Percentiles rank a stretch among this genome's conserved stretches.
These are phyloP conservation scores for Protea cynaroides DNA, from an alignment of 164 flowering plant species.

Conservation along the genomic window DNA sequence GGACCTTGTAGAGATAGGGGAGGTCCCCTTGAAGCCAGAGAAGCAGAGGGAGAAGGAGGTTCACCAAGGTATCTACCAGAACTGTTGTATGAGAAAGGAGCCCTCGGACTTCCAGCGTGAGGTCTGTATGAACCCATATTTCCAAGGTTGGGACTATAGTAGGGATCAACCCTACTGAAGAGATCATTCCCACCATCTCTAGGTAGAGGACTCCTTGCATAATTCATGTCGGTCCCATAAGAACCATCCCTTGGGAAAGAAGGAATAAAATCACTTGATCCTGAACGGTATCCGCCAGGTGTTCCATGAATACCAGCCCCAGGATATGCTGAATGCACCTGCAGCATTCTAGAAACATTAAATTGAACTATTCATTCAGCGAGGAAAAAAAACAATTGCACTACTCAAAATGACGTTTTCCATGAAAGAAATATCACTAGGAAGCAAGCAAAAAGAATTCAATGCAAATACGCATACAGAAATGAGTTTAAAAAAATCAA, in stretches of 20 bases:
- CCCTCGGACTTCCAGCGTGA: conserved; percentile 11
- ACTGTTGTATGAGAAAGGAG: conserved; percentile 6
- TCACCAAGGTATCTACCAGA: conserved; percentile 6
- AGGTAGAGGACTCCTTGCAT: conserved; percentile 6
- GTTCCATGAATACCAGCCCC: conserved; percentile 10
- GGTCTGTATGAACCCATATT: conserved; percentile 4
- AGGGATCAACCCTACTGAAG: conserved; percentile 1
- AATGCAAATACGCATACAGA: too few species aligned
- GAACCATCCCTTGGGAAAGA: conserved; percentile 10
- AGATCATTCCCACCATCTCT: neutral
- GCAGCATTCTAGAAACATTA: conserved; percentile 4
- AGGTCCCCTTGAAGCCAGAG: conserved; percentile 17
- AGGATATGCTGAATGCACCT: conserved; percentile 20
- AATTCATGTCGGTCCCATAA: conserved; percentile 3
- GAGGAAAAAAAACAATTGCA: neutral
- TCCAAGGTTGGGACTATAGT: conserved; percentile 6
- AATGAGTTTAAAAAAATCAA: too few species aligned
- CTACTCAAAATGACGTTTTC: too few species aligned
- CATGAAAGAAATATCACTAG: too few species aligned
- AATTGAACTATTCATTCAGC: neutral
- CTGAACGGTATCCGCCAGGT: conserved; percentile 10
- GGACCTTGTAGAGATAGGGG: conserved; percentile 9
- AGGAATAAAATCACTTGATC: conserved; percentile 7
- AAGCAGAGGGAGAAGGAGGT: conserved; percentile 3
- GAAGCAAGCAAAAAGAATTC: too few species aligned